Conservation (phyloP, 371 early-diverging fungal species). For the Mucor mucedo region DNA sequence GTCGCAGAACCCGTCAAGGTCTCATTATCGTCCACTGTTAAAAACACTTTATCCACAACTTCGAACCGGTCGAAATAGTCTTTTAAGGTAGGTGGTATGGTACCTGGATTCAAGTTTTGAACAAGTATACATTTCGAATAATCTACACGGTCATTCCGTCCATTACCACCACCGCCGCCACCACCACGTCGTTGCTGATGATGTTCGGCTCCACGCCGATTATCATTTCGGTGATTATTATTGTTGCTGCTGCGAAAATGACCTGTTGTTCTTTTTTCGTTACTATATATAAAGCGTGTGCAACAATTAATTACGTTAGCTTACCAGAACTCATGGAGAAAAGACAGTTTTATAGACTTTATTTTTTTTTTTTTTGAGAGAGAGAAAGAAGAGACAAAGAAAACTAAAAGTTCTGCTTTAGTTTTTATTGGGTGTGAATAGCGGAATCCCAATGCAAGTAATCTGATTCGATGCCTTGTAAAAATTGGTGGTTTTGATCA, state of each 20-base stretch:
- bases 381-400: neutral
- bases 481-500: conserved; percentile 17
- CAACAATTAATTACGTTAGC: too few species aligned
- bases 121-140: conserved; percentile 6
- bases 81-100: conserved; percentile 13
- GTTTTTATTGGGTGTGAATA: conserved; percentile 1
- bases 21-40: conserved; percentile 15
- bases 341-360: too few species aligned
- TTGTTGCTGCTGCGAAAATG: neutral
- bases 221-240: neutral
- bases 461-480: conserved; percentile 2
- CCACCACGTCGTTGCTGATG: too few species aligned
- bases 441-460: conserved; percentile 1
- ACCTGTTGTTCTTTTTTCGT: too few species aligned
- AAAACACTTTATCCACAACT: neutral
- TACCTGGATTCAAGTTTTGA: conserved; percentile 6
- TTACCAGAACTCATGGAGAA: too few species aligned
- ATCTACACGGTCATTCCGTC: neutral
- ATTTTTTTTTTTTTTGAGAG: too few species aligned
- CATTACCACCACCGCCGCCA: too few species aligned
- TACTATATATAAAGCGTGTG: too few species aligned
- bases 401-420: neutral
- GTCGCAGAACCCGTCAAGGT: conserved; percentile 3
- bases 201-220: neutral
- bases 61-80: conserved; percentile 20